Evolutionary conservation across 495 filamentous ascomycete genomes (phyloP), one percentile per base, ranked within the genome.

Genomic region (Clavariopsis aquatica): DNA sequence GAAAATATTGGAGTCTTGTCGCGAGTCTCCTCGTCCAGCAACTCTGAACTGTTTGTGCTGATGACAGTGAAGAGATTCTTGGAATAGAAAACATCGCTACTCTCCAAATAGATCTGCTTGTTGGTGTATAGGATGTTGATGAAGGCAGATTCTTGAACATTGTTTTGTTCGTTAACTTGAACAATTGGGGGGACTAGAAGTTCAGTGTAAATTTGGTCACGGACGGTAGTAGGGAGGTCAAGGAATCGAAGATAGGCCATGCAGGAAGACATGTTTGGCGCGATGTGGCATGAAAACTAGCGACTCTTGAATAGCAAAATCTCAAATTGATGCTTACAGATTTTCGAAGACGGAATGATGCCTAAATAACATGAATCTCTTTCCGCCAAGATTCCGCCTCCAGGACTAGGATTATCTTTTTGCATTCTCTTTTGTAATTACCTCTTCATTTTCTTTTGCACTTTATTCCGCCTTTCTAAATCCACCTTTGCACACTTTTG

Each of bases 91-190:
- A 52, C 49, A 19, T 60, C n/a, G 43, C 45, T 51, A 38, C 57
- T 60, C 23, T 60, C 57, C n/a, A 46, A 24, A 47, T 60, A 60
- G 7, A 60, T 52, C 22, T 60, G 57, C 29, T 27, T 60, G 46
- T 60, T 60, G n/a, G 57, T 52, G 46, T 60, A 60, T 10, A 60
- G 46, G 10, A 60, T 52, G n/a, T 52, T 26, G 27, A 19, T 60
- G 46, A 15, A 51, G 9, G 27, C 36, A 23, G 4, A 4, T 7
- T 27, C 26, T 19, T 60, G 43, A 15, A 6, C 26, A 46, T 52
- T 7, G 3, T 12, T 23, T 5, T n/a, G 5, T 5, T 59, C 26
- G 24, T 31, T 17, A 23, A 38, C 52, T 46, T 46, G 10, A 8
- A 51, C 3, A 17, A 52, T 49, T 15, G 45, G 57, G 52, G 43